Percentiles rank a stretch among this genome's conserved stretches.
Evolutionary conservation across 208 protist species (phyloP).

Genomic region (Trypanosoma lewisi): DNA sequence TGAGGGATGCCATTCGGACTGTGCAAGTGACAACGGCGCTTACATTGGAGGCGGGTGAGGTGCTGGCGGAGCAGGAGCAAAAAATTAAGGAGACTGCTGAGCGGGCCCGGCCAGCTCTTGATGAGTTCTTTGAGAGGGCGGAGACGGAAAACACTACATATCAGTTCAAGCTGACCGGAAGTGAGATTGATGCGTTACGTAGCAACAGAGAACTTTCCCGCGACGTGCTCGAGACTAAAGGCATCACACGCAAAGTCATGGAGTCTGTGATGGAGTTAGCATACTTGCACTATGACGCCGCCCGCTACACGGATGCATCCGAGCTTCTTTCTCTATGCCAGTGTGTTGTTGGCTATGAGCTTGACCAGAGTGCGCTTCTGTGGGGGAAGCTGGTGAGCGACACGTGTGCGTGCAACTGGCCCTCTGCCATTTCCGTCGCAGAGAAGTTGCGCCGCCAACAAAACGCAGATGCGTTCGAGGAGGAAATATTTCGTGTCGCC

Average conservation of each 20-base stretch:
- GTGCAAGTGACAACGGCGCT: conserved; percentile 74
- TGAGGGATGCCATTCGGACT: conserved; percentile 61
- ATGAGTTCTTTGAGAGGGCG: conserved; percentile 71
- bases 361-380: conserved; percentile 54
- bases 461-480: conserved; percentile 56
- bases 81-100: conserved; percentile 54
- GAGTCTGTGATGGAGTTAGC: conserved; percentile 72
- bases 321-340: conserved; percentile 83
- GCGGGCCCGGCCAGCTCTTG: conserved; percentile 58
- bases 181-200: conserved; percentile 71
- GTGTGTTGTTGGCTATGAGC: conserved; percentile 76
- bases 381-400: conserved; percentile 91
- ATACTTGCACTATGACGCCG: conserved; percentile 86
- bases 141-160: conserved; percentile 66
- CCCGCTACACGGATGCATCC: conserved; percentile 72
- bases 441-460: conserved; percentile 70
- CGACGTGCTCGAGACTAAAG: conserved; percentile 69
- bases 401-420: conserved; percentile 81
- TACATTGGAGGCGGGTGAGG: conserved; percentile 55
- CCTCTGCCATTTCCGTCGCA: conserved; percentile 69
- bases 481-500: conserved; percentile 56
- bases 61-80: conserved; percentile 71
- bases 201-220: conserved; percentile 70
- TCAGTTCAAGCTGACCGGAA: conserved; percentile 74
- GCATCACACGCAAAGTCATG: conserved; percentile 73